These are phyloP conservation scores for Citrus sp. DNA, from an alignment of 345 rosid genomes.

Conservation along the genomic window DNA sequence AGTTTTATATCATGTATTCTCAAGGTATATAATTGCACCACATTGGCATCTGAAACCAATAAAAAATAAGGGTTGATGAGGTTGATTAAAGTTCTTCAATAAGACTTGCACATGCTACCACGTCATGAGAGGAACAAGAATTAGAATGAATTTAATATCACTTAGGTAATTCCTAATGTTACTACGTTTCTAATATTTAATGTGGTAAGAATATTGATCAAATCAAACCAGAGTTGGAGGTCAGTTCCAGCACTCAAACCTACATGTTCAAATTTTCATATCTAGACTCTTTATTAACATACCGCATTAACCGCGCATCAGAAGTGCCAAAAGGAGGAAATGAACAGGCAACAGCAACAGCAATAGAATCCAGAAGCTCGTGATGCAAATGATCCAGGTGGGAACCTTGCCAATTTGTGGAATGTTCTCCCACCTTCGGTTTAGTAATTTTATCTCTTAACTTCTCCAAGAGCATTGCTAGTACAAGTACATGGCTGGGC, in stretches of 20 bases:
- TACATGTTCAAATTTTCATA: background rate
- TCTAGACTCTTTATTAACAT: slow-evolving; percentile 23
- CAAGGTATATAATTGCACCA: background rate
- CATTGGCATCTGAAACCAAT: background rate
- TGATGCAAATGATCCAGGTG: slow-evolving; percentile 69
- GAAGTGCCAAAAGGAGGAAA: slow-evolving; percentile 36
- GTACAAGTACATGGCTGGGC: slow-evolving; percentile 32
- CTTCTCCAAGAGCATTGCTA: slow-evolving; percentile 70
- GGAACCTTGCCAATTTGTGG: slow-evolving; percentile 36
- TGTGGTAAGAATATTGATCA: background rate
- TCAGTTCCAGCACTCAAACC: background rate
- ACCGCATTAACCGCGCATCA: slow-evolving; percentile 65
- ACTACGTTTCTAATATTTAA: background rate
- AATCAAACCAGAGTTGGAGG: background rate
- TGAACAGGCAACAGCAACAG: slow-evolving; percentile 49
- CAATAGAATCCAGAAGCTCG: slow-evolving; percentile 72
- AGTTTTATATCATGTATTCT: background rate
- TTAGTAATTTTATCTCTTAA: slow-evolving; percentile 51
- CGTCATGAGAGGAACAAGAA: background rate
- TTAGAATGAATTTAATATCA: slow-evolving; percentile 3
- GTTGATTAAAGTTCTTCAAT: background rate
- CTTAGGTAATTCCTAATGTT: background rate
- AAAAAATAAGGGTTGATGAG: background rate
- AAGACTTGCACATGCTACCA: background rate
- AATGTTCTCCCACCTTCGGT: slow-evolving; percentile 38